Evolutionary conservation across 192 early-diverging fungal species (phyloP).

Genomic region (Ambispora gerdemannii): DNA sequence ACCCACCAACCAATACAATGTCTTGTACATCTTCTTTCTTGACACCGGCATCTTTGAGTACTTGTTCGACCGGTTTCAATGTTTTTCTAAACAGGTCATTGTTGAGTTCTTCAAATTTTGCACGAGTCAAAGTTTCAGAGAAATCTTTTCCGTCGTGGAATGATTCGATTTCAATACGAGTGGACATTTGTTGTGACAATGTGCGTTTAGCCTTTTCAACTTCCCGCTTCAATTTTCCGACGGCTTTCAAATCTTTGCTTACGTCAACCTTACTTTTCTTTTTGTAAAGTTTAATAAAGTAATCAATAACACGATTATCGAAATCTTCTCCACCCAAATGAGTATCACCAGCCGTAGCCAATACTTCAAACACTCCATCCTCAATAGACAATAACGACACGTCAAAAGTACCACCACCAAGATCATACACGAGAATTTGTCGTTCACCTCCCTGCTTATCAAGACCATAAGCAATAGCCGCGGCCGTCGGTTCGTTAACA

Average conservation of each 20-base stretch:
- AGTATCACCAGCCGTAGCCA: constrained; percentile 95
- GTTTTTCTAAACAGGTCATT: constrained; percentile 90
- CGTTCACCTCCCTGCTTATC: constrained; percentile 86
- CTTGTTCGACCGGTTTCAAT: constrained; percentile 89
- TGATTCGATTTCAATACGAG: constrained; percentile 89
- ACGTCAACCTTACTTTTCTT: constrained; percentile 83
- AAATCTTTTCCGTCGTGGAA: constrained; percentile 85
- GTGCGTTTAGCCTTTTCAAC: constrained; percentile 97
- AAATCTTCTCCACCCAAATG: constrained; percentile 98
- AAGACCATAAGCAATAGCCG: constrained; percentile 91
- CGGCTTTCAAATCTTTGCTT: constrained; percentile 80
- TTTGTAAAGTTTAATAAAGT: constrained; percentile 91
- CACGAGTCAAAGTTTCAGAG: constrained; percentile 89
- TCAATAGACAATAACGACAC: constrained; percentile 92
- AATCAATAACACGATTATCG: constrained; percentile 89
- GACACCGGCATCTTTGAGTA: constrained; percentile 85
- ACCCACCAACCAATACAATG: constrained; percentile 96
- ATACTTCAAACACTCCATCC: constrained; percentile 94
- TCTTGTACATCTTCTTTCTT: constrained; percentile 86
- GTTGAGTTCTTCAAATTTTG: constrained; percentile 96
- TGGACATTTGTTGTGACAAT: constrained; percentile 88
- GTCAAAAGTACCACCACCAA: constrained; percentile 98
- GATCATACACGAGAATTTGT: constrained; percentile 93
- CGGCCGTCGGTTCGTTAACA: constrained; percentile 91
- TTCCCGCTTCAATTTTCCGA: constrained; percentile 92